phyloP scores from a whole-genome alignment of 2,329 filamentous ascomycete species.

The Cladosporium sp. region DNA sequence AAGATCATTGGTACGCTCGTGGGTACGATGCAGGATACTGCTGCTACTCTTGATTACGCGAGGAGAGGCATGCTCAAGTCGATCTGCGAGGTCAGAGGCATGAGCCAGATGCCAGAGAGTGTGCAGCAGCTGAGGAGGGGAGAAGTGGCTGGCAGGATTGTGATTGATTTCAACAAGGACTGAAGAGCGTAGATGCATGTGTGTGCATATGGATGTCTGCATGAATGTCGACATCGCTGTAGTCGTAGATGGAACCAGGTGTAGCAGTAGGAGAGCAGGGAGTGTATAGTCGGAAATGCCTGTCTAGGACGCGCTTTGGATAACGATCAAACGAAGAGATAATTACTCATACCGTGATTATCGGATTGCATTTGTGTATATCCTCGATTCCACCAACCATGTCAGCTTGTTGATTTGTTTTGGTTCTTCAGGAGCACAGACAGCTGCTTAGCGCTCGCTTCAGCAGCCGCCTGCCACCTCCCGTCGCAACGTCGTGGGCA shows the following conservation, averaged over 20 bases:
- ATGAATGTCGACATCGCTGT: background rate
- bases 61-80: conserved; percentile 47
- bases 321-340: background rate
- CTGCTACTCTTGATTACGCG: conserved; percentile 47
- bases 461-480: background rate
- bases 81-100: conserved; percentile 46
- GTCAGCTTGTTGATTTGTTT: background rate
- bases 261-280: background rate
- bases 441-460: background rate
- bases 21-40: conserved; percentile 45
- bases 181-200: background rate
- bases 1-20: conserved; percentile 39
- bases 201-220: background rate
- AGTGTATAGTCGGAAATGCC: background rate
- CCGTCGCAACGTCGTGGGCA: background rate
- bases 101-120: conserved; percentile 47
- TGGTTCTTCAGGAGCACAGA: background rate
- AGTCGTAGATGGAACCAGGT: background rate
- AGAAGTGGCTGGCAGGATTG: conserved; percentile 50
- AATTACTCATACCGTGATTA: background rate
- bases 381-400: no score
- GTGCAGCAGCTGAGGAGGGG: conserved; percentile 48
- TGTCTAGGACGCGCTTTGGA: background rate
- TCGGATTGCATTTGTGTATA: no score
- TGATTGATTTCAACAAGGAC: conserved; percentile 50